phyloP scores from a whole-genome alignment of 2,329 filamentous ascomycete species.

The Trichoderma arundinaceum region DNA sequence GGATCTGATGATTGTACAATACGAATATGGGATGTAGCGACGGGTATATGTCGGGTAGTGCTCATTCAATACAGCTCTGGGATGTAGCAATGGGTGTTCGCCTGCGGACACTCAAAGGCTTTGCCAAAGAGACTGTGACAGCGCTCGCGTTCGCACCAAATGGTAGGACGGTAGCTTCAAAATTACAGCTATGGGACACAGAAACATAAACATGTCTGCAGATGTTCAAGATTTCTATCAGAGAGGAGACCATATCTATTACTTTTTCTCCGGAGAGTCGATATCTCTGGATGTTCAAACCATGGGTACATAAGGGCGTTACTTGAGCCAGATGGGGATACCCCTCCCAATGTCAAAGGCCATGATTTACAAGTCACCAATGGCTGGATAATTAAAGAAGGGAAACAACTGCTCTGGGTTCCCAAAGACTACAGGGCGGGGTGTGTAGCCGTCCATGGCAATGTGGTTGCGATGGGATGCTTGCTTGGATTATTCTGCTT shows the following conservation, averaged over 20 bases:
- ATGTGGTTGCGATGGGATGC: background rate
- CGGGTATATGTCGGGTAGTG: background rate
- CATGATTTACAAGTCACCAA: background rate
- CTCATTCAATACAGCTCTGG: no score
- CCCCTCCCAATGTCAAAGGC: no score
- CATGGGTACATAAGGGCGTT: background rate
- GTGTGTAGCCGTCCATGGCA: background rate
- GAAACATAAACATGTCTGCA: background rate
- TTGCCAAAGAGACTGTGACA: no score
- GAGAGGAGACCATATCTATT: background rate
- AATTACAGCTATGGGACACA: background rate
- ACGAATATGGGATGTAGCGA: background rate
- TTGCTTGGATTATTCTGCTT: background rate
- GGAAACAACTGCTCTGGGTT: constrained; percentile 16
- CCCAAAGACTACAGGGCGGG: background rate
- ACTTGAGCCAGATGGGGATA: background rate
- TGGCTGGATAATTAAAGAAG: constrained; percentile 16
- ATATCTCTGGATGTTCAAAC: no score
- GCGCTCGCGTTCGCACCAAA: background rate
- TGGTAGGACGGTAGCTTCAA: background rate
- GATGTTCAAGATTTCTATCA: no score
- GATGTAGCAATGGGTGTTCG: no score
- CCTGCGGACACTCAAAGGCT: background rate
- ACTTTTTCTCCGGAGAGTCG: background rate
- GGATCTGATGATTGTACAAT: rapidly evolving